These are phyloP conservation scores for Blastocystis sp. DNA, from an alignment of 352 stramenopile genomes.

Conservation along the genomic window DNA sequence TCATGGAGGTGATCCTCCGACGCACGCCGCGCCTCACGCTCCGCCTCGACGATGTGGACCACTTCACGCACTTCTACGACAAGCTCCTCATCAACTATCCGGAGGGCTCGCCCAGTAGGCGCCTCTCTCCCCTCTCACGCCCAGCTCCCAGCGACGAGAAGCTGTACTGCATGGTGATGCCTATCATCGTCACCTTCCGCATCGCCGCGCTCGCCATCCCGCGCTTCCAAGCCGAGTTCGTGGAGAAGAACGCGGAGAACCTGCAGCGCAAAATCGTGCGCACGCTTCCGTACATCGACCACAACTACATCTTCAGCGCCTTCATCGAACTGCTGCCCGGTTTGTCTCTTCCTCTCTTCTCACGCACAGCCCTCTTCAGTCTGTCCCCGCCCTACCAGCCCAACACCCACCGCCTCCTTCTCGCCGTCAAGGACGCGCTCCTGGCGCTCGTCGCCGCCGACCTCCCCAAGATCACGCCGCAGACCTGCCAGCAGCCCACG, in stretches of 20 bases:
- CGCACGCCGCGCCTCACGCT: background rate
- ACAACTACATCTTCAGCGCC: constrained; percentile 35
- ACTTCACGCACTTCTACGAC: background rate
- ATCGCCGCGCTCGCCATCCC: constrained; percentile 5
- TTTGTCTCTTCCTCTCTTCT: background rate
- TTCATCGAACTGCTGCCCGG: constrained; percentile 51
- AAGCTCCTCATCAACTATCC: constrained; percentile 20
- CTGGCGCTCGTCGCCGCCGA: background rate
- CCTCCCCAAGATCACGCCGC: constrained; percentile 4
- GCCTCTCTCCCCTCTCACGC: background rate
- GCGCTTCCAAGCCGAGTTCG: background rate
- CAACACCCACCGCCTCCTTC: background rate
- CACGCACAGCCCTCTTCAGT: constrained; percentile 2
- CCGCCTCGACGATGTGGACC: background rate
- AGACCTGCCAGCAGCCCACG: constrained; percentile 3
- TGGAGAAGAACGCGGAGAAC: constrained; percentile 60
- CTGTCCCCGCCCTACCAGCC: background rate
- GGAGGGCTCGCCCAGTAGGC: background rate
- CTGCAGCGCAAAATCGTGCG: constrained; percentile 25
- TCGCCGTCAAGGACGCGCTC: constrained; percentile 9
- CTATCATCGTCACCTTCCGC: constrained; percentile 25
- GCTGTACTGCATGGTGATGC: constrained; percentile 50
- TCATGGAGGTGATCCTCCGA: constrained; percentile 23
- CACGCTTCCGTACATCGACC: constrained; percentile 33
- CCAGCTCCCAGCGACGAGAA: background rate